Base-by-base conservation (phyloP, 2,329 filamentous ascomycete species). In the Talaromyces sp. region DNA sequence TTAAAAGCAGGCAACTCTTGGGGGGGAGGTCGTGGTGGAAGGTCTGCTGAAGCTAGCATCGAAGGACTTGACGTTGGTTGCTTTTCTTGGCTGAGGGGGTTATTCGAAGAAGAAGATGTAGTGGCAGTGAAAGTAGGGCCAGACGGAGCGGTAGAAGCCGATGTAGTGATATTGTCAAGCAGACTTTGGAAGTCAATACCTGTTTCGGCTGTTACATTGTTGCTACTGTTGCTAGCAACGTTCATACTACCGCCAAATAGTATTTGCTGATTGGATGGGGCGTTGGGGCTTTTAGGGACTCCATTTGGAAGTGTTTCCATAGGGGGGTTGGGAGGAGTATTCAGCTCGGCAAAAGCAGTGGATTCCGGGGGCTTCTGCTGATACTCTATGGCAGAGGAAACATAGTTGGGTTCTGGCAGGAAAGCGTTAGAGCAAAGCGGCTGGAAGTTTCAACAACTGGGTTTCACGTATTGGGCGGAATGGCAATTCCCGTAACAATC, bases 111-210 rank as follows among this genome's bases (percentile, higher is more conserved):
- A 57, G 66, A 63, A 53, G 67, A 61, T 51, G 64, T 60, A 42
- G 66, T 67, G 61, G 66, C 68, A 61, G 68, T 64, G 61, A 68
- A 59, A 55, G 67, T 58, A 65, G 67, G 68, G 57, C 65, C 65
- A 62, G 68, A 66, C 33, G 68, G 66, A 65, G 68, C 69, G 59
- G 67, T 65, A 44, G 70, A 66, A 51, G 67, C 66, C 33, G 72
- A 73, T 54, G 75, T 72, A 63, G 78, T 74, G 42, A 81, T 73
- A 68, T 79, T 81, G 72, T 81, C 78, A 68, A 82, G 75, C 61
- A 82, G 69, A 61, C 74, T 78, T 69, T 81, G 79, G 67, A 79
- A 79, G 68, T 81, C 77, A 68, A 81, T 76, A 63, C 77, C 79
- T 60, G 69, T 71, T 64, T 75, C 71, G 61, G 65, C 66, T 62